These are phyloP conservation scores for Thalia dealbata DNA, from an alignment of 176 grass and related monocot genomes.

Conservation along the genomic window DNA sequence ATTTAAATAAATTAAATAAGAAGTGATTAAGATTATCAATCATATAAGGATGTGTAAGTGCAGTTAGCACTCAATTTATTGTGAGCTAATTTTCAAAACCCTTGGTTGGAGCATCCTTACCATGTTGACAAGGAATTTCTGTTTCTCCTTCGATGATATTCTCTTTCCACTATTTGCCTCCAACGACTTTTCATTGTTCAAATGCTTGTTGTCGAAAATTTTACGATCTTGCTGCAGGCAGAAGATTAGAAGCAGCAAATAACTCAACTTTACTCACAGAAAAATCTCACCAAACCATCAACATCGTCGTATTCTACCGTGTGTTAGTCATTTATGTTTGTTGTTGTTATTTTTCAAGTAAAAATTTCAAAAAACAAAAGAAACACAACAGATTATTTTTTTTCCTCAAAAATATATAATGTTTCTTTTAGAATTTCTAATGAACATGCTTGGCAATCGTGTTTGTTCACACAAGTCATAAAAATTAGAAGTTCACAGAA, in stretches of 20 bases:
- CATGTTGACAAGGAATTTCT: conserved; percentile 63
- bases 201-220: neutral
- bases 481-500: neutral
- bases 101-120: conserved; percentile 22
- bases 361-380: neutral
- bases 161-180: conserved; percentile 37
- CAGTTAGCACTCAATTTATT: neutral
- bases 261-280: no score
- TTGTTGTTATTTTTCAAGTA: neutral
- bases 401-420: neutral
- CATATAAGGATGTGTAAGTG: neutral
- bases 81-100: neutral
- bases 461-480: neutral
- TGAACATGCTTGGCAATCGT: neutral
- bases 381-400: neutral
- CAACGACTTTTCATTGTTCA: conserved; percentile 9
- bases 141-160: conserved; percentile 50
- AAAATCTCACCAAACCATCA: no score
- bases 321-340: neutral
- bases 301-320: no score
- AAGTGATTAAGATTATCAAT: neutral
- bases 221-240: neutral
- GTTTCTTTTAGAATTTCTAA: neutral
- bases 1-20: neutral
- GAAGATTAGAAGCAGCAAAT: neutral